Conservation (phyloP, 2,329 filamentous ascomycete species). For the Talaromyces verruculosus region DNA sequence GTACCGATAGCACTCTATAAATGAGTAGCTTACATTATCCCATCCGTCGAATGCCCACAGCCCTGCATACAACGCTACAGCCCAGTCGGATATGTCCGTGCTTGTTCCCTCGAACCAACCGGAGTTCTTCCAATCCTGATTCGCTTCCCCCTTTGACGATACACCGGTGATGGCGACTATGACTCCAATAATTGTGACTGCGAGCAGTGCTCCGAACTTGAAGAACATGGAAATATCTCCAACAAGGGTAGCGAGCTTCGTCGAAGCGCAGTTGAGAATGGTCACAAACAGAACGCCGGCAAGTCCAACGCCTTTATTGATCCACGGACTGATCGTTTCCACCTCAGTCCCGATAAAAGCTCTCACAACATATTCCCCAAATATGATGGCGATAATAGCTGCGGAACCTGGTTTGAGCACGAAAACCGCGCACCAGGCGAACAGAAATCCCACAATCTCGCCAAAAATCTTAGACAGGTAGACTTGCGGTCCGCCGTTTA, state of each 20-base stretch:
- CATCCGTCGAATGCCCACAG: conserved; percentile 98
- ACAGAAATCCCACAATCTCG: conserved; percentile 87
- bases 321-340: conserved; percentile 76
- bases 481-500: conserved; percentile 91
- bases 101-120: conserved; percentile 88
- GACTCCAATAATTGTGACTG: conserved; percentile 82
- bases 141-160: conserved; percentile 72
- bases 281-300: conserved; percentile 74
- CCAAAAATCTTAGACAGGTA: conserved; percentile 97
- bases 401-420: conserved; percentile 91
- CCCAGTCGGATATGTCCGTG: conserved; percentile 78
- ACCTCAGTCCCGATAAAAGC: conserved; percentile 85
- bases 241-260: conserved; percentile 78
- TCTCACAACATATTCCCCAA: conserved; percentile 94
- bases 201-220: conserved; percentile 87
- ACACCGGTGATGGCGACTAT: conserved; percentile 85
- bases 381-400: conserved; percentile 95
- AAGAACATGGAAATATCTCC: conserved; percentile 95
- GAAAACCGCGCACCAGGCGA: conserved; percentile 92
- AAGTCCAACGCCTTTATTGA: conserved; percentile 85
- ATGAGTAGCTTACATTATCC: conserved; percentile 74
- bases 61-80: conserved; percentile 89
- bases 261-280: conserved; percentile 85
- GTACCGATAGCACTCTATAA: too few relatives aligned
- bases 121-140: conserved; percentile 79